Percentiles rank a stretch among this genome's conserved stretches.
Conservation (phyloP, 306 rosid genomes). For the Vigna unguiculata region DNA sequence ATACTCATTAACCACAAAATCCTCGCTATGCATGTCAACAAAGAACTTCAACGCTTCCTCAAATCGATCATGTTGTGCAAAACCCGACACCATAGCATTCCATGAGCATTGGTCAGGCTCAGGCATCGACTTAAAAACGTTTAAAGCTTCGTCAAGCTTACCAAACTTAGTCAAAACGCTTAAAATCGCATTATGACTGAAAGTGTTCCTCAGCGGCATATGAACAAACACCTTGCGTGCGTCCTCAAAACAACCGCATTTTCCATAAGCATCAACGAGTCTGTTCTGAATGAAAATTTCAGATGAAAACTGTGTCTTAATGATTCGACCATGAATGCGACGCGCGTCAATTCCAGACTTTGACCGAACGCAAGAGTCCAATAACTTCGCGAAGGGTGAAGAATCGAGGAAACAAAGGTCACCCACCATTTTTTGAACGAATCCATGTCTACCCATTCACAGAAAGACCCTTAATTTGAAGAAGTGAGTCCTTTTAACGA, state of each 20-base stretch:
- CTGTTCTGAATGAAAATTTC: slow-evolving; percentile 57
- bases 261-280: slow-evolving; percentile 56
- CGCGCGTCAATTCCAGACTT: slow-evolving; percentile 44
- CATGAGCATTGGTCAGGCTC: slow-evolving; percentile 67
- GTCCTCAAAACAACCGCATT: slow-evolving; percentile 48
- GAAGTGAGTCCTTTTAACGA: slow-evolving; percentile 16
- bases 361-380: slow-evolving; percentile 55
- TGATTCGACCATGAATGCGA: slow-evolving; percentile 54
- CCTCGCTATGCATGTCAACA: slow-evolving; percentile 53
- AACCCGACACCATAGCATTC: slow-evolving; percentile 62
- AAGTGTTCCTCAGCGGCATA: slow-evolving; percentile 56
- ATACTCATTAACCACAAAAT: slow-evolving; percentile 57
- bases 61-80: slow-evolving; percentile 50
- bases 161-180: slow-evolving; percentile 48
- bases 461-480: slow-evolving; percentile 37
- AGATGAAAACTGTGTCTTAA: slow-evolving; percentile 54
- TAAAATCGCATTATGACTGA: slow-evolving; percentile 56
- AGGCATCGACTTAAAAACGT: slow-evolving; percentile 53
- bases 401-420: slow-evolving; percentile 55
- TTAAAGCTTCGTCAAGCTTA: slow-evolving; percentile 55
- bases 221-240: slow-evolving; percentile 54
- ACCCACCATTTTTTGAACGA: slow-evolving; percentile 47
- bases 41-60: slow-evolving; percentile 56
- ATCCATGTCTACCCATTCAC: slow-evolving; percentile 52
- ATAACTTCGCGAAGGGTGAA: slow-evolving; percentile 51